Evolutionary conservation across 805 yeast species (phyloP).

Genomic region (Teunomyces panamensis): DNA sequence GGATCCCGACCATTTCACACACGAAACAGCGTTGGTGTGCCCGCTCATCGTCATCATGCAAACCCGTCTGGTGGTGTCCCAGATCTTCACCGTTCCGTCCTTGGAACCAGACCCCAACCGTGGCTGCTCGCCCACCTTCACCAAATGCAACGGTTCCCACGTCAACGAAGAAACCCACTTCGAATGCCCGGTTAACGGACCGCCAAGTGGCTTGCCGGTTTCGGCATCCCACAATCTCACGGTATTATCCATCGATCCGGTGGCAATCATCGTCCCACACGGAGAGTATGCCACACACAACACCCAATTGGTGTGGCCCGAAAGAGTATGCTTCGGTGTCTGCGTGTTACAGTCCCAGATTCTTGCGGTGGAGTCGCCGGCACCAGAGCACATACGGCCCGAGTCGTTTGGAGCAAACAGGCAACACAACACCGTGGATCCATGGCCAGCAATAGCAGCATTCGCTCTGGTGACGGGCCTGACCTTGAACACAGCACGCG

Average conservation of each 20-base stretch:
- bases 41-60: conserved; percentile 76
- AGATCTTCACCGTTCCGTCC: conserved; percentile 83
- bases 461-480: conserved; percentile 86
- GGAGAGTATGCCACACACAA: conserved; percentile 90
- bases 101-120: conserved; percentile 85
- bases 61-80: conserved; percentile 77
- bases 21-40: conserved; percentile 83
- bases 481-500: conserved; percentile 92
- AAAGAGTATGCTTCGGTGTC: conserved; percentile 76
- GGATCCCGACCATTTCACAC: conserved; percentile 96
- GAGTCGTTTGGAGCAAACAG: conserved; percentile 91
- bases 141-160: conserved; percentile 93
- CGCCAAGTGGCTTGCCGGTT: conserved; percentile 72
- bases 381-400: conserved; percentile 86
- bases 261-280: conserved; percentile 84
- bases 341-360: conserved; percentile 96
- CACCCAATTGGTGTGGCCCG: conserved; percentile 93
- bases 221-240: conserved; percentile 82
- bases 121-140: conserved; percentile 60
- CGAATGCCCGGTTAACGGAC: conserved; percentile 72
- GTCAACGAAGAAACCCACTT: conserved; percentile 87
- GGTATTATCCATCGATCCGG: conserved; percentile 94
- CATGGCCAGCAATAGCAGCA: conserved; percentile 94
- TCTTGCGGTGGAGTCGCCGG: conserved; percentile 94
- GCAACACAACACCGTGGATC: conserved; percentile 86